Conservation (phyloP, 139 green algal genomes). For the Edaphochlamys debaryana region DNA sequence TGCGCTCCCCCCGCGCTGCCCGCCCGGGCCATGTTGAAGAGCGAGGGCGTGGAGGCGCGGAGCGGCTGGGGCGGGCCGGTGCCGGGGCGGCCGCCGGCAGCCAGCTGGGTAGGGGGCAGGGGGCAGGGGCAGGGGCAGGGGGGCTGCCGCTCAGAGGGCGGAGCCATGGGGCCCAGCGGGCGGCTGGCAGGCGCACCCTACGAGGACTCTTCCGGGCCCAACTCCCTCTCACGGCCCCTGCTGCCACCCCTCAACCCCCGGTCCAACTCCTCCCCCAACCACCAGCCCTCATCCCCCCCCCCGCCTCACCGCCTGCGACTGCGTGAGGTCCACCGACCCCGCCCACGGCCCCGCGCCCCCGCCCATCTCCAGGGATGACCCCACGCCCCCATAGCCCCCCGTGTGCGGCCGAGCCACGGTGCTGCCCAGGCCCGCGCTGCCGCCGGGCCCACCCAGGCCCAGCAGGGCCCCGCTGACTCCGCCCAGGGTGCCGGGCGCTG, state of each 20-base stretch:
- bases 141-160: no score
- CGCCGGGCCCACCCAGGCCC: not conserved
- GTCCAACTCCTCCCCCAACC: no score
- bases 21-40: not conserved
- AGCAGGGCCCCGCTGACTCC: no score
- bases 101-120: not conserved
- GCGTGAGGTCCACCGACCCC: not conserved
- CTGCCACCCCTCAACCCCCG: no score
- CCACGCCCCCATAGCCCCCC: not conserved
- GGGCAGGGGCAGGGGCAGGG: no score
- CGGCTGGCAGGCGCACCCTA: no score
- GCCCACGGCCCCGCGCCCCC: no score
- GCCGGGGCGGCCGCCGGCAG: not conserved
- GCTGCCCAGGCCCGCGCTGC: not conserved
- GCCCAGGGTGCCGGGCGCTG: no score
- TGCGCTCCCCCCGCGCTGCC: not conserved
- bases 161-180: no score
- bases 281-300: not conserved
- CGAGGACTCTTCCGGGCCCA: no score
- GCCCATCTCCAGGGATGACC: not conserved
- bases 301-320: not conserved
- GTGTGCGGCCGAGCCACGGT: not conserved
- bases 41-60: not conserved
- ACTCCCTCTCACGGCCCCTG: no score
- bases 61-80: not conserved